Evolutionary conservation across 768 basidiomycete genomes (phyloP).

Genomic region (Kwoniella sp.): DNA sequence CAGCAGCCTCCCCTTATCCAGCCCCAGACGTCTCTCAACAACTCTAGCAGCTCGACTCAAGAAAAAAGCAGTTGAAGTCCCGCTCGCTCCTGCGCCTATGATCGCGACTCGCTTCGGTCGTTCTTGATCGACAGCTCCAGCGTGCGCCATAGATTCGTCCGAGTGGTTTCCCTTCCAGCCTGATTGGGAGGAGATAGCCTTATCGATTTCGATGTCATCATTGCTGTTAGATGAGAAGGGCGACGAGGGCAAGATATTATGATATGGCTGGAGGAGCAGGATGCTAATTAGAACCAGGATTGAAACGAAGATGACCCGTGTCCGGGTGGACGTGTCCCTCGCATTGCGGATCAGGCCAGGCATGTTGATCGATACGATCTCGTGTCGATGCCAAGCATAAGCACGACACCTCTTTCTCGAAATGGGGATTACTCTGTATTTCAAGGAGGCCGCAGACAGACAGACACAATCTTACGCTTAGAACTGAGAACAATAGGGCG

Average conservation of each 20-base stretch:
- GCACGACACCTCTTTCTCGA: background rate
- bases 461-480: too few species aligned
- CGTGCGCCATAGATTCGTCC: slow-evolving; percentile 14
- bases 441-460: too few species aligned
- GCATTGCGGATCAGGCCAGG: background rate
- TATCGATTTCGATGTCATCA: slow-evolving; percentile 1
- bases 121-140: slow-evolving; percentile 19
- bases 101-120: slow-evolving; percentile 68
- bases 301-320: slow-evolving; percentile 9
- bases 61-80: slow-evolving; percentile 67
- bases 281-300: slow-evolving; percentile 6
- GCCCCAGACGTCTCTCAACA: slow-evolving; percentile 61
- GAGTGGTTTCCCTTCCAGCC: background rate
- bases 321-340: background rate
- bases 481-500: too few species aligned
- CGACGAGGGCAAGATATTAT: background rate
- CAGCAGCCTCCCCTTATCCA: slow-evolving; percentile 59
- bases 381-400: too few species aligned
- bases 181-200: slow-evolving; percentile 7
- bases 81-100: slow-evolving; percentile 87
- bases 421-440: too few species aligned
- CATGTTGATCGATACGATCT: background rate
- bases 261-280: slow-evolving; percentile 19
- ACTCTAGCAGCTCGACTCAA: slow-evolving; percentile 82
- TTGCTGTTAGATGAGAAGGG: slow-evolving; percentile 4